These are phyloP conservation scores for Vigna mungo DNA, from an alignment of 306 rosid genomes.

Conservation along the genomic window DNA sequence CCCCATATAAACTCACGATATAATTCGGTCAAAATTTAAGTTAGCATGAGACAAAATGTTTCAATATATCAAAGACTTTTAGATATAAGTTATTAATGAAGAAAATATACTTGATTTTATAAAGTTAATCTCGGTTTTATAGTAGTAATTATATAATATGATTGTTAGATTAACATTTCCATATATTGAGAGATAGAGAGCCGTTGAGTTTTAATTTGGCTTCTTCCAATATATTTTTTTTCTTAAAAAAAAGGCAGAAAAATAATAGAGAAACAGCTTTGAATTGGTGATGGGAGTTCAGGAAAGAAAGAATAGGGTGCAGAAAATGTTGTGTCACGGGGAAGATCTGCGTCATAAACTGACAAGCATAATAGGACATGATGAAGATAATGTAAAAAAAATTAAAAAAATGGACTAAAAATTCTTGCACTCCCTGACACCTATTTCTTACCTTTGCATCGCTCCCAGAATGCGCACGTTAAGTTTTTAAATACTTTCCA, in stretches of 20 bases:
- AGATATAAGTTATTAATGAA: too few species aligned
- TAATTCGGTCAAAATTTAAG: too few species aligned
- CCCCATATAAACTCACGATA: too few species aligned
- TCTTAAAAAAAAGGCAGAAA: background rate
- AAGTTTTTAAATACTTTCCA: conserved; percentile 19
- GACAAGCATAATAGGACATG: conserved; percentile 31
- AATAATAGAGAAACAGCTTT: background rate
- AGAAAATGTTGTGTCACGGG: conserved; percentile 9
- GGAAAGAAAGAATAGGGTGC: background rate
- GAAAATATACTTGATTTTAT: too few species aligned
- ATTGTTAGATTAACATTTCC: too few species aligned
- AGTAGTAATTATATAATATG: too few species aligned
- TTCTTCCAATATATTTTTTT: background rate
- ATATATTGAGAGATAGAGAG: background rate
- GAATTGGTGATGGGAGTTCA: background rate
- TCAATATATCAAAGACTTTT: too few species aligned
- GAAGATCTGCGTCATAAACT: conserved; percentile 32
- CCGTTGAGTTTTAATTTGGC: background rate
- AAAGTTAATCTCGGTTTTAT: too few species aligned
- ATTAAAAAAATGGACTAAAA: background rate
- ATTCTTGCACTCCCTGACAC: conserved; percentile 27
- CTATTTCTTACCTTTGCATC: conserved; percentile 32
- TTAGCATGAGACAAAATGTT: too few species aligned
- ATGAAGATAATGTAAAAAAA: conserved; percentile 27
- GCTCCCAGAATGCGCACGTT: conserved; percentile 22